A percentile compares a stretch with the other conserved stretches of the same genome.
Conservation (phyloP, 2,329 filamentous ascomycete species). For the Paecilomyces sp. region DNA sequence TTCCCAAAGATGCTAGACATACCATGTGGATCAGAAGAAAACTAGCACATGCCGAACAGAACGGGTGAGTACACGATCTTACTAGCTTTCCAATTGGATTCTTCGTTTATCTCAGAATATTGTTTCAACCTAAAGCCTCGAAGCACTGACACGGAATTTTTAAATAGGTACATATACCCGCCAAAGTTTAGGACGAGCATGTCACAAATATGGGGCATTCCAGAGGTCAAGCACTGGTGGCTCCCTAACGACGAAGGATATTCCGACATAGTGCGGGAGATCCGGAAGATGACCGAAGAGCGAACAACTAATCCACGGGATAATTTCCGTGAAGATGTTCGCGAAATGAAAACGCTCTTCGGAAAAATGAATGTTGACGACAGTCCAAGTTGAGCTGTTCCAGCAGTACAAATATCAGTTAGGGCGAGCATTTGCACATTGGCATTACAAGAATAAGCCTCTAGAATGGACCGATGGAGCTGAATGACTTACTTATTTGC, state of each 20-base stretch:
- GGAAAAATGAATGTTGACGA: conserved; percentile 52
- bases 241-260: conserved; percentile 74
- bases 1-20: conserved; percentile 68
- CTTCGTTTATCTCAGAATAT: background rate
- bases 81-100: background rate
- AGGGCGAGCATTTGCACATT: background rate
- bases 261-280: conserved; percentile 63
- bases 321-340: conserved; percentile 55
- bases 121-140: background rate
- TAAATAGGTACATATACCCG: conserved; percentile 71
- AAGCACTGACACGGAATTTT: conserved; percentile 2
- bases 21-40: conserved; percentile 73
- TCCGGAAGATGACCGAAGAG: conserved; percentile 76
- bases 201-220: conserved; percentile 65
- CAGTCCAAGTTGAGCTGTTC: conserved; percentile 21
- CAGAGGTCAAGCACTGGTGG: conserved; percentile 77
- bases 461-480: background rate
- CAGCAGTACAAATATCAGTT: conserved; percentile 5
- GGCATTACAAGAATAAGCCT: background rate
- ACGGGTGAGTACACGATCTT: conserved; percentile 56
- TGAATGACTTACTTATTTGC: background rate
- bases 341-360: conserved; percentile 70
- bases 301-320: conserved; percentile 53
- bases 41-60: conserved; percentile 68
- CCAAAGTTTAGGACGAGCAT: conserved; percentile 66